Conservation (phyloP, 208 protist genomes). For the Zelonia costaricensis region DNA sequence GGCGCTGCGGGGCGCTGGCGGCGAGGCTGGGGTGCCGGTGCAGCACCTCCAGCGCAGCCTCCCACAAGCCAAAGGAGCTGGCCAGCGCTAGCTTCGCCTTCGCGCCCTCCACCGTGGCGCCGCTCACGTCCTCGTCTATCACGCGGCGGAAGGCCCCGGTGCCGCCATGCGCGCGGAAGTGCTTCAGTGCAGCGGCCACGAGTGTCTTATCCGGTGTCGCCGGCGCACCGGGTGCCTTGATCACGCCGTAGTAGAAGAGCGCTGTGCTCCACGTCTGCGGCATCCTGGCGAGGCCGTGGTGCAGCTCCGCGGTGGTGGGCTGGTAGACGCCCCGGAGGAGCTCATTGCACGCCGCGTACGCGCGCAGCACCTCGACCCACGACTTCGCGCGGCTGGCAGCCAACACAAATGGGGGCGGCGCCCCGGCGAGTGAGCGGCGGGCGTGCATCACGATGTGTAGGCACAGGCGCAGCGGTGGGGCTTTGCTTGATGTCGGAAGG, state of each 20-base stretch:
- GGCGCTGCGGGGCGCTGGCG: constrained; percentile 28
- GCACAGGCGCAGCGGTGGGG: too few species aligned
- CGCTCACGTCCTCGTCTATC: constrained; percentile 82
- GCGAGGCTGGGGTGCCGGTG: constrained; percentile 36
- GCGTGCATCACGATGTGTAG: too few species aligned
- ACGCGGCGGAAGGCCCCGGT: constrained; percentile 50
- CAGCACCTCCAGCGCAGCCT: constrained; percentile 51
- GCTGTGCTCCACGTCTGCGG: constrained; percentile 55
- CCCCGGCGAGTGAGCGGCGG: constrained; percentile 1
- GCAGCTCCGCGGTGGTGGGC: constrained; percentile 59
- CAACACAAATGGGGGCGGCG: constrained; percentile 57
- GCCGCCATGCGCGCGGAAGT: constrained; percentile 53
- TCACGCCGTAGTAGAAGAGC: constrained; percentile 78
- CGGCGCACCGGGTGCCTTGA: constrained; percentile 49
- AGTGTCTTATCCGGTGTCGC: constrained; percentile 32
- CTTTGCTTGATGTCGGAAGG: too few species aligned
- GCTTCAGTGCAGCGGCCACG: constrained; percentile 45
- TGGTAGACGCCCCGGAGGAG: constrained; percentile 56
- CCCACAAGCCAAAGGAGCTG: constrained; percentile 77
- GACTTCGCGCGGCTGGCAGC: constrained; percentile 51
- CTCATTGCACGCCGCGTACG: constrained; percentile 43
- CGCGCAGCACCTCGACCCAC: constrained; percentile 70
- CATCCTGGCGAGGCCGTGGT: constrained; percentile 72
- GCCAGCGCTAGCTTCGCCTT: constrained; percentile 59
- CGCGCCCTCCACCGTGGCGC: constrained; percentile 43